phyloP scores from a whole-genome alignment of 768 basidiomycete genomes.

The Neoboletus magnificus region DNA sequence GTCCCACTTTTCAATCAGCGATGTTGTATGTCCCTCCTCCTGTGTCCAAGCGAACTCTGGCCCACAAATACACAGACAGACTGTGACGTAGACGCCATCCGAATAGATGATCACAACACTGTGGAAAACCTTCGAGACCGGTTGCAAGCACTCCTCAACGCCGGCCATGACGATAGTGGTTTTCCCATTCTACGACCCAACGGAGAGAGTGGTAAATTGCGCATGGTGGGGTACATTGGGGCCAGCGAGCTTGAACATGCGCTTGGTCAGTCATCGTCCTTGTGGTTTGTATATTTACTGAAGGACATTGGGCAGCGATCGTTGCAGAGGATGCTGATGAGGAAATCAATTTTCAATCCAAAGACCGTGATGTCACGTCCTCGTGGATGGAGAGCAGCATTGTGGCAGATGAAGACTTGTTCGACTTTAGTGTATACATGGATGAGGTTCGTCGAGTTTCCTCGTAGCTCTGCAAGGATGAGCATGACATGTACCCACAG shows the following conservation, averaged over 20 bases:
- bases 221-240: slow-evolving; percentile 89
- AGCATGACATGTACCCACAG: slow-evolving; percentile 34
- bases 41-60: background rate
- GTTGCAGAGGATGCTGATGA: slow-evolving; percentile 73
- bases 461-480: background rate
- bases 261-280: slow-evolving; percentile 51
- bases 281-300: background rate
- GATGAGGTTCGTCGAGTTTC: slow-evolving; percentile 58
- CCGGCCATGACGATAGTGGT: slow-evolving; percentile 73
- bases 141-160: slow-evolving; percentile 52
- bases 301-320: slow-evolving; percentile 45
- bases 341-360: slow-evolving; percentile 60
- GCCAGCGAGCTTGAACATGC: slow-evolving; percentile 94
- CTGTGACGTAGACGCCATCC: slow-evolving; percentile 65
- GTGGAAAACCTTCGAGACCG: slow-evolving; percentile 72
- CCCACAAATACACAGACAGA: slow-evolving; percentile 48
- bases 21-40: slow-evolving; percentile 59
- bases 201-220: slow-evolving; percentile 40
- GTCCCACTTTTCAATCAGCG: slow-evolving; percentile 69
- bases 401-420: slow-evolving; percentile 44
- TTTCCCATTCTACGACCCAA: slow-evolving; percentile 78
- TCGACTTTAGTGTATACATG: slow-evolving; percentile 87
- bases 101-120: slow-evolving; percentile 70
- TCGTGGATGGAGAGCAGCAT: slow-evolving; percentile 46
- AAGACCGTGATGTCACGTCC: slow-evolving; percentile 44